Conservation (phyloP, 225 moss, liverwort and hornwort genomes). For the Marchantia polymorpha region DNA sequence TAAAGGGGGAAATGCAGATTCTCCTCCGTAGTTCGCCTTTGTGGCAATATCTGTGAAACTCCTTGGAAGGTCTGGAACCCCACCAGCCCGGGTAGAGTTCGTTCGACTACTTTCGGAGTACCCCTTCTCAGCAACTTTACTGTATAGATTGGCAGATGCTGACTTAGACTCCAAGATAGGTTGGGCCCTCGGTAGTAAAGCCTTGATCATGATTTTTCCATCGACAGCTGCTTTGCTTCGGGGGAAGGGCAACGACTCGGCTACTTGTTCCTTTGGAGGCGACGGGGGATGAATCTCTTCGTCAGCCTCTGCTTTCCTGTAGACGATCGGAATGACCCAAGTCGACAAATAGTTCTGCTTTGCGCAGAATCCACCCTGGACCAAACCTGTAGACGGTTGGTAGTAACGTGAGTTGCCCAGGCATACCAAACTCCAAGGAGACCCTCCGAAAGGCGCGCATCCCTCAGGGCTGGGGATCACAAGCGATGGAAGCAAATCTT, state of each 20-base stretch:
- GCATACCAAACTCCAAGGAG: slow-evolving; percentile 84
- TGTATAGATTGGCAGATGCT: slow-evolving; percentile 39
- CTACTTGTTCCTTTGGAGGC: slow-evolving; percentile 36
- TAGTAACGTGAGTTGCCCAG: slow-evolving; percentile 80
- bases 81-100: slow-evolving; percentile 8
- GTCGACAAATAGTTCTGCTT: slow-evolving; percentile 65
- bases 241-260: slow-evolving; percentile 19
- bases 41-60: slow-evolving; percentile 46
- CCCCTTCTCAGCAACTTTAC: slow-evolving; percentile 62
- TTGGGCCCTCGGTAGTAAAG: slow-evolving; percentile 47
- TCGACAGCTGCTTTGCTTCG: slow-evolving; percentile 40
- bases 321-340: slow-evolving; percentile 63
- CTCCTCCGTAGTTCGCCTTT: slow-evolving; percentile 69
- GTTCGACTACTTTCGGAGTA: slow-evolving; percentile 17
- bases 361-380: slow-evolving; percentile 76
- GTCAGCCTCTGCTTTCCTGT: slow-evolving; percentile 41
- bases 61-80: slow-evolving; percentile 41
- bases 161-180: slow-evolving; percentile 42
- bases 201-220: slow-evolving; percentile 31
- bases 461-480: slow-evolving; percentile 46
- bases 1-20: slow-evolving; percentile 88
- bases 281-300: slow-evolving; percentile 15
- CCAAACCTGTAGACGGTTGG: slow-evolving; percentile 66
- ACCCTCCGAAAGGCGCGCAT: slow-evolving; percentile 47
- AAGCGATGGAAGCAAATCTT: slow-evolving; percentile 66